Conservation (phyloP, 805 yeast genomes). For the Saturnispora halmiae region DNA sequence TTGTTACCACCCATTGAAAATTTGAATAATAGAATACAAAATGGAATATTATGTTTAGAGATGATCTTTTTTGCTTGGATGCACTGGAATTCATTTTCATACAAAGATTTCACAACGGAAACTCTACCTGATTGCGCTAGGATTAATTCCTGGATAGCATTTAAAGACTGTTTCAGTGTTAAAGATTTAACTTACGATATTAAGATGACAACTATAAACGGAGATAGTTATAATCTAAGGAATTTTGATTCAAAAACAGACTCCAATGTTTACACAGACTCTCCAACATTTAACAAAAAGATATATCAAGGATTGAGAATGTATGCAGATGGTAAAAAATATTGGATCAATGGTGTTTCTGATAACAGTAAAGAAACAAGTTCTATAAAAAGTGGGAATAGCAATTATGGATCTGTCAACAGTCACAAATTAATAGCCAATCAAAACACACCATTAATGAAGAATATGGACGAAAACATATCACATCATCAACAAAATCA, state of each 20-base stretch:
- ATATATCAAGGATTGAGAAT: constrained; percentile 79
- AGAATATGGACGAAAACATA: no score
- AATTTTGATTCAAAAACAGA: constrained; percentile 68
- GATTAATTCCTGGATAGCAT: constrained; percentile 49
- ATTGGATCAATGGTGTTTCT: constrained; percentile 50
- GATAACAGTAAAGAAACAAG: background rate
- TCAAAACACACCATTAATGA: constrained; percentile 1
- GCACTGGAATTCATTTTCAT: constrained; percentile 83
- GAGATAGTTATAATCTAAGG: constrained; percentile 69
- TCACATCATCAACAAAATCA: background rate
- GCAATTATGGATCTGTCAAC: constrained; percentile 13
- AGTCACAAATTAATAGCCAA: background rate
- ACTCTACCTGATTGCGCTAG: constrained; percentile 63
- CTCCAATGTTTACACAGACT: constrained; percentile 18
- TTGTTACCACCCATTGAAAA: constrained; percentile 28
- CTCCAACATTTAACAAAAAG: constrained; percentile 47
- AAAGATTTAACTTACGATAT: constrained; percentile 79
- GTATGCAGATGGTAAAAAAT: constrained; percentile 68
- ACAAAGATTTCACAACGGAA: constrained; percentile 55
- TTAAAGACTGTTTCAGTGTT: constrained; percentile 66
- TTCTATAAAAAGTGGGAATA: background rate
- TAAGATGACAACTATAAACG: constrained; percentile 53
- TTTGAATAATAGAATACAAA: constrained; percentile 55
- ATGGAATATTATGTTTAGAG: constrained; percentile 73
- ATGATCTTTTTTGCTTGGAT: constrained; percentile 77